A percentile compares a stretch with the other conserved stretches of the same genome.
These are phyloP conservation scores for Spiraea crenata DNA, from an alignment of 331 rosid genomes.

Conservation along the genomic window DNA sequence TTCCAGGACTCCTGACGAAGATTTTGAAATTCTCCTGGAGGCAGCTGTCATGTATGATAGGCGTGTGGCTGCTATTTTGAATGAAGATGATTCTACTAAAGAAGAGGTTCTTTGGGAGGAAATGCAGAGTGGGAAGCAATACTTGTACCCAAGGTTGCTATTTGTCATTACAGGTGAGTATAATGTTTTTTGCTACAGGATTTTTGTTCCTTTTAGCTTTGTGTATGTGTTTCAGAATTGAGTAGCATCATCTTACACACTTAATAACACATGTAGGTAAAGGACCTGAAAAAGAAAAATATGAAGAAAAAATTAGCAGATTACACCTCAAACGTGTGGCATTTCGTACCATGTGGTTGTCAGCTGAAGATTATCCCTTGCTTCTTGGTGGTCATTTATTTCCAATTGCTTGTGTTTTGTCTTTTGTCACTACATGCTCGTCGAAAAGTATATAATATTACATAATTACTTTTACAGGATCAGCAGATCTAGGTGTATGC, in stretches of 20 bases:
- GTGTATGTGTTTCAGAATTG: not conserved
- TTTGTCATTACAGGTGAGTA: conserved; percentile 79
- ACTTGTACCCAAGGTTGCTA: conserved; percentile 79
- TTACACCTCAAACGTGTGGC: conserved; percentile 87
- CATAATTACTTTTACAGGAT: conserved; percentile 48
- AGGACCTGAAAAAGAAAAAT: conserved; percentile 85
- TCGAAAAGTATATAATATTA: not conserved
- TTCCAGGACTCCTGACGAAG: conserved; percentile 90
- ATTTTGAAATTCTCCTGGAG: conserved; percentile 85
- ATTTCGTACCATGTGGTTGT: conserved; percentile 90
- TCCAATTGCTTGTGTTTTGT: conserved; percentile 6
- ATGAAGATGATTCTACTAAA: conserved; percentile 77
- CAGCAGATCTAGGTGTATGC: conserved; percentile 91
- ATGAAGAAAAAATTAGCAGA: conserved; percentile 73
- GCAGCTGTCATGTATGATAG: conserved; percentile 98
- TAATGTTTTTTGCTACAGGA: conserved; percentile 4
- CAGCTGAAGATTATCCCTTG: conserved; percentile 93
- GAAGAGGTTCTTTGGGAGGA: conserved; percentile 77
- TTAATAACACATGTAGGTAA: conserved; percentile 50
- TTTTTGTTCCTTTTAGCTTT: conserved; percentile 9
- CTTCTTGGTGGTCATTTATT: conserved; percentile 58
- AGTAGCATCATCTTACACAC: not conserved
- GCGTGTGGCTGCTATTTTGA: conserved; percentile 85
- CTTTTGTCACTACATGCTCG: not conserved
- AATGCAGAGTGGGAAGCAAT: conserved; percentile 55